Conservation (phyloP, 768 basidiomycete genomes). For the Pisolithus microcarpus region DNA sequence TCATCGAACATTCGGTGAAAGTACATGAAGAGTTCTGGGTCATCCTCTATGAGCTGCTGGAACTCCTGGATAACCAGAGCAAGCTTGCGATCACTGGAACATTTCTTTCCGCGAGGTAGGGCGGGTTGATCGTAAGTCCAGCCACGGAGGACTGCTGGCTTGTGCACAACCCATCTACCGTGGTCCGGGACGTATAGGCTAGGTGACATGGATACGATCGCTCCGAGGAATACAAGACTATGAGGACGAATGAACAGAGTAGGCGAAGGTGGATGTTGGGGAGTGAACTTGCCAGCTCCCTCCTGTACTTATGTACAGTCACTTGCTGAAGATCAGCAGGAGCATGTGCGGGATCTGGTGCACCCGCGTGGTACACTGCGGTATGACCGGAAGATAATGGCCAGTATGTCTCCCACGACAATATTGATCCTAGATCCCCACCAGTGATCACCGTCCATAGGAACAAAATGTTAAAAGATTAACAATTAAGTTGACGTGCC, state of each 20-base stretch:
- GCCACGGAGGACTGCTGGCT: background rate
- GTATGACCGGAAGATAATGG: no score
- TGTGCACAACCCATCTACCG: background rate
- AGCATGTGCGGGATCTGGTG: no score
- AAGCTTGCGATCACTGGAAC: conserved; percentile 12
- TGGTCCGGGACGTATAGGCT: background rate
- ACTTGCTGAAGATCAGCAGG: no score
- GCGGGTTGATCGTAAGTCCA: background rate
- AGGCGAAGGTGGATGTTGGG: background rate
- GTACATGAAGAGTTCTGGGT: conserved; percentile 22
- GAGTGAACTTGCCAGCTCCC: background rate
- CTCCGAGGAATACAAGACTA: conserved; percentile 9
- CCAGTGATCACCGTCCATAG: no score
- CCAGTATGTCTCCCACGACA: no score
- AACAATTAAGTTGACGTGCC: no score
- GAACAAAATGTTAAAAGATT: no score
- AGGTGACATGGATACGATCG: background rate
- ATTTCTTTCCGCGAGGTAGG: background rate
- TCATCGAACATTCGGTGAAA: conserved; percentile 31
- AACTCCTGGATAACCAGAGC: conserved; percentile 18
- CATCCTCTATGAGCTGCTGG: conserved; percentile 22
- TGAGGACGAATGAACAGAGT: background rate
- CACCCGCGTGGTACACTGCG: no score
- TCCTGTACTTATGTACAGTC: no score
- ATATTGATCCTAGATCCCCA: no score